Base-by-base conservation (phyloP, 768 basidiomycete genomes). In the Collybia sp. region DNA sequence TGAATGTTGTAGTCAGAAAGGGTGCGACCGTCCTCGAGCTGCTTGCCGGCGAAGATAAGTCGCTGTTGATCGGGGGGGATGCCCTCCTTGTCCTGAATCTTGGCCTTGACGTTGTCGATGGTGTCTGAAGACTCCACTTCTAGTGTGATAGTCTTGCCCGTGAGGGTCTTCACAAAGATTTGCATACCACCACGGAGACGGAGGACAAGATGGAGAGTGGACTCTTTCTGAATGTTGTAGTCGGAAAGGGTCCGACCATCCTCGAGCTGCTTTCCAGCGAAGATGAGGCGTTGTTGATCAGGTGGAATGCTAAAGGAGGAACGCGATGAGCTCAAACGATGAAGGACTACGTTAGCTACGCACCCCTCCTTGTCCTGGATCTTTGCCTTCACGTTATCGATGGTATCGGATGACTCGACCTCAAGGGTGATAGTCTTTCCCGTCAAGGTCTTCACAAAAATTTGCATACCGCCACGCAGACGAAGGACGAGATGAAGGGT, bases 61-160 rank as follows among this genome's bases (percentile, higher is more conserved):
- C 92, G 86, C 58, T 94, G 93, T 59, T 93, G 90, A 54, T 93
- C 86, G 2, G 87, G 83, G 32, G 86, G 86, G 25, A 88, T 89
- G 0, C 87, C 88, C 50, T 88, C 87, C 65, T 86, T 88, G 59
- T 89, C 86, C 53, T 87, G 85, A 15, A 88, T 88, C 71, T 86
- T 85, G 2, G 83, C 76, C 63, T 85, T 85, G 17, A 93, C 90
- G 54, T 93, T 91, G 61, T 94, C 92, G 57, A 95, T 93, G 11
- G 92, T 93, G 63, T 93, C 90, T 0, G 86, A 90, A 0, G 91
- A 93, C 66, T 94, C 91, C 37, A 94, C 93, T 61, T 95, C 93
- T 13, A 94, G 63, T 1, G 92, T 94, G 57, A 95, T 95, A 1
- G 91, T 93, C 73, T 93, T 93, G 30, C 90, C 90, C 0, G 88